A percentile compares a stretch with the other conserved stretches of the same genome.
These are phyloP conservation scores for Saturnispora dispora DNA, from an alignment of 805 yeast species.

Conservation along the genomic window DNA sequence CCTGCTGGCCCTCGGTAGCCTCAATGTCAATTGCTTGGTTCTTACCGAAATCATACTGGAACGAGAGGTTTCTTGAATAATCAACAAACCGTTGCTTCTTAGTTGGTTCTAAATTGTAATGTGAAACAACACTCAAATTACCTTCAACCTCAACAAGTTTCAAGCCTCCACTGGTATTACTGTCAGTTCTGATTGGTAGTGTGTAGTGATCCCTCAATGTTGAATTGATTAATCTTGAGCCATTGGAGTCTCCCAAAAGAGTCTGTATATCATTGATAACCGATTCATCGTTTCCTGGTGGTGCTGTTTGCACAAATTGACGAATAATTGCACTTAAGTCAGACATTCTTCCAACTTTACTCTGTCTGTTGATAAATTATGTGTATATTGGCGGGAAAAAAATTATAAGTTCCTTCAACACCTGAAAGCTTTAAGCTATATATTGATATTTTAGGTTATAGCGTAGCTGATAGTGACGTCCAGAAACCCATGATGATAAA, in stretches of 20 bases:
- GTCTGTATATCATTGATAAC: conserved; percentile 23
- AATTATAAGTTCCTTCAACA: not conserved
- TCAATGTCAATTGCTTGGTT: conserved; percentile 47
- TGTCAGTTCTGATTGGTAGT: not conserved
- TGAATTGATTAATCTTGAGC: conserved; percentile 20
- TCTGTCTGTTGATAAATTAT: not conserved
- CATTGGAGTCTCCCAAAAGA: conserved; percentile 21
- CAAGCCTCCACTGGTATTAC: conserved; percentile 18
- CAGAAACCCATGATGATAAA: not conserved
- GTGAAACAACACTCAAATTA: conserved; percentile 33
- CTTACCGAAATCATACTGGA: conserved; percentile 50
- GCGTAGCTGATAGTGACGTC: not conserved
- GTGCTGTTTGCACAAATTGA: conserved; percentile 39
- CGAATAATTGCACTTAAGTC: conserved; percentile 24
- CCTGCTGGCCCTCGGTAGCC: conserved; percentile 12
- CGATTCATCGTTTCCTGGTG: conserved; percentile 43
- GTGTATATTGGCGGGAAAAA: not conserved
- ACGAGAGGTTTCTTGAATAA: conserved; percentile 35
- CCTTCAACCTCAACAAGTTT: conserved; percentile 25
- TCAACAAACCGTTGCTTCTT: conserved; percentile 49
- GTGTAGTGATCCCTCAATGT: conserved; percentile 22
- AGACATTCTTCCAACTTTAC: conserved; percentile 7
- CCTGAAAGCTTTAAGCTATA: not conserved
- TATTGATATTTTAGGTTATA: not conserved
- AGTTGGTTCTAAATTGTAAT: conserved; percentile 31